Percentiles rank a stretch among this genome's conserved stretches.
These are phyloP conservation scores for Moniliophthora roreri DNA, from an alignment of 1,284 basidiomycete species.

Conservation along the genomic window DNA sequence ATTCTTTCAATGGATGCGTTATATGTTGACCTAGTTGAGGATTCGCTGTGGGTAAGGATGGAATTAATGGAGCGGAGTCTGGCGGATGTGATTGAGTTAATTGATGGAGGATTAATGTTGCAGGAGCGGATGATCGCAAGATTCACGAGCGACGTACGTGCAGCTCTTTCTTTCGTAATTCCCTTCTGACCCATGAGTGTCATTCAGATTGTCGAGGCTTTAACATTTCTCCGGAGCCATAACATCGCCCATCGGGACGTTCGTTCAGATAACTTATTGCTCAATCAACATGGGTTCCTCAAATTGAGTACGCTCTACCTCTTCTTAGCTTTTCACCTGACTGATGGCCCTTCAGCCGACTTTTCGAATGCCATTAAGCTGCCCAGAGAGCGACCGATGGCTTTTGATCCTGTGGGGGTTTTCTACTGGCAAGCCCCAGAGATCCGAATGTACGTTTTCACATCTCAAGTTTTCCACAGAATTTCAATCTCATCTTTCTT, in stretches of 20 bases:
- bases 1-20: constrained; percentile 64
- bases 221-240: constrained; percentile 61
- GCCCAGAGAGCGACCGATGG: constrained; percentile 43
- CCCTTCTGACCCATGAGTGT: no score
- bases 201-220: constrained; percentile 56
- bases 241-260: constrained; percentile 77
- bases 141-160: constrained; percentile 72
- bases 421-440: constrained; percentile 81
- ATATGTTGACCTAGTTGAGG: constrained; percentile 65
- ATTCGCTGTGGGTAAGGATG: constrained; percentile 80
- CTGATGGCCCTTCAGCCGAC: constrained; percentile 49
- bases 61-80: constrained; percentile 83
- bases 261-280: constrained; percentile 74
- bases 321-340: constrained; percentile 6
- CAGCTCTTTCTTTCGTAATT: constrained; percentile 7
- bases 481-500: constrained; percentile 1
- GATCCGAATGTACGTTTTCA: constrained; percentile 52
- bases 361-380: constrained; percentile 73
- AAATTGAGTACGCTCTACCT: constrained; percentile 64
- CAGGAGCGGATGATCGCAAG: constrained; percentile 66
- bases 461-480: neutral
- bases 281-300: constrained; percentile 64
- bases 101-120: constrained; percentile 56
- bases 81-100: constrained; percentile 69
- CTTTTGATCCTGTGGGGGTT: constrained; percentile 63